These are phyloP conservation scores for Pichia nakasei DNA, from an alignment of 805 yeast genomes.

Conservation along the genomic window DNA sequence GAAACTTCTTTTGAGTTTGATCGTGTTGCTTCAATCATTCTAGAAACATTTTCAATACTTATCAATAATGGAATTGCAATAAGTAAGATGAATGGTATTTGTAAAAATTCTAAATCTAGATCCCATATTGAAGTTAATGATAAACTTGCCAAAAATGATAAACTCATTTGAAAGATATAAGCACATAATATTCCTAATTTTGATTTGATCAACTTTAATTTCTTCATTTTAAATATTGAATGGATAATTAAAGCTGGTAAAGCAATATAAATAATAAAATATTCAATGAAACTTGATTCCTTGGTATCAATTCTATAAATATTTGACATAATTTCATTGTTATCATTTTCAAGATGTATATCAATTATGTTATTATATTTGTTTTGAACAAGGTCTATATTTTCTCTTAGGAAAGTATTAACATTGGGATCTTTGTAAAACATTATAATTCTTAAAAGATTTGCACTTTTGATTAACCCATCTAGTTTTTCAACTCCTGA, in stretches of 20 bases:
- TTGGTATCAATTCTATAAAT: background rate
- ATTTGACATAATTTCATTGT: too few species aligned
- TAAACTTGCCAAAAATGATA: constrained; percentile 35
- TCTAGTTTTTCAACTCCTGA: constrained; percentile 34
- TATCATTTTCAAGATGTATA: too few species aligned
- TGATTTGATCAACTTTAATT: constrained; percentile 30
- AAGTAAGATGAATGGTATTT: constrained; percentile 33
- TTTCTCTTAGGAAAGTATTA: background rate
- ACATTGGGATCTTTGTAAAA: constrained; percentile 13
- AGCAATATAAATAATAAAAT: background rate
- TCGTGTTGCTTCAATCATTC: constrained; percentile 34
- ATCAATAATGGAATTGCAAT: constrained; percentile 35
- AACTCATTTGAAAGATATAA: constrained; percentile 30
- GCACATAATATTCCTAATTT: constrained; percentile 38
- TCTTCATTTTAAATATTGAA: constrained; percentile 32
- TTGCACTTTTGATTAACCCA: constrained; percentile 35
- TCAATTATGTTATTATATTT: too few species aligned
- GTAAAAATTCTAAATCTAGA: constrained; percentile 26
- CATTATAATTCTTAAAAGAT: constrained; percentile 29
- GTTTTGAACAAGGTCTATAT: too few species aligned
- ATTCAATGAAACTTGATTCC: constrained; percentile 1
- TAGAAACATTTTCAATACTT: constrained; percentile 40
- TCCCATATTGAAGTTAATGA: constrained; percentile 33
- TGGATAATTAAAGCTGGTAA: constrained; percentile 25
- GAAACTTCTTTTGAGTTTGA: constrained; percentile 35